These are phyloP conservation scores for Mentha longifolia DNA, from an alignment of 257 asterid genomes.

Conservation along the genomic window DNA sequence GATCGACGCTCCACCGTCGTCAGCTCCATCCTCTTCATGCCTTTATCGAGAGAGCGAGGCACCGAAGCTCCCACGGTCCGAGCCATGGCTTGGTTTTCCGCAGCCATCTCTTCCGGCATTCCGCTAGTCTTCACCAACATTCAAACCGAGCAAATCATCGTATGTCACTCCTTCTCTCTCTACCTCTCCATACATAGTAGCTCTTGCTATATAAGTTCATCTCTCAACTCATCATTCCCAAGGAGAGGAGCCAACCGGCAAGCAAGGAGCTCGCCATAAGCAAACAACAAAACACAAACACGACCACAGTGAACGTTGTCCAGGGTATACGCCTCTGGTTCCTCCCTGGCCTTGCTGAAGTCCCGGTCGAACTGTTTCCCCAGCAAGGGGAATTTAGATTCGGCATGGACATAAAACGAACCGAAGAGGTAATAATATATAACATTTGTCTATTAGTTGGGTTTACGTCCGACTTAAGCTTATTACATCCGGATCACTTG, in stretches of 20 bases:
- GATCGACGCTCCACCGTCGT: slow-evolving; percentile 48
- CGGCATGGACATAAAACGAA: slow-evolving; percentile 51
- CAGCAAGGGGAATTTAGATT: slow-evolving; percentile 51
- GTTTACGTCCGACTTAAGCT: not conserved
- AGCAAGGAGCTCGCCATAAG: slow-evolving; percentile 41
- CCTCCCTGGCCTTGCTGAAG: slow-evolving; percentile 52
- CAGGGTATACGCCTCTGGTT: slow-evolving; percentile 58
- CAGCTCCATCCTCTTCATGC: slow-evolving; percentile 54
- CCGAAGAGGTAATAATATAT: slow-evolving; percentile 46
- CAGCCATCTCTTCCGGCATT: slow-evolving; percentile 56
- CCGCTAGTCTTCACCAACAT: slow-evolving; percentile 52
- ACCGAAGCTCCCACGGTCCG: slow-evolving; percentile 43
- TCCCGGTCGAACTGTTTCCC: slow-evolving; percentile 41
- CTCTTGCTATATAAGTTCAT: not conserved
- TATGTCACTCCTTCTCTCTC: not conserved
- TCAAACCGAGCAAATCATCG: slow-evolving; percentile 55
- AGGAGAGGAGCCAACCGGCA: slow-evolving; percentile 37
- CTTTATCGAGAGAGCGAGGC: slow-evolving; percentile 41
- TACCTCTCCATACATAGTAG: no score
- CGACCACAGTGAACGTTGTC: slow-evolving; percentile 29
- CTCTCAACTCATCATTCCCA: not conserved
- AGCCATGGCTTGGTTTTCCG: slow-evolving; percentile 69
- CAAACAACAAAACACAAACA: slow-evolving; percentile 36
- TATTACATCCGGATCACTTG: not conserved
- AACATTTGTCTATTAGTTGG: not conserved